Conservation (phyloP, 805 yeast species). For the Candida loeiensis region DNA sequence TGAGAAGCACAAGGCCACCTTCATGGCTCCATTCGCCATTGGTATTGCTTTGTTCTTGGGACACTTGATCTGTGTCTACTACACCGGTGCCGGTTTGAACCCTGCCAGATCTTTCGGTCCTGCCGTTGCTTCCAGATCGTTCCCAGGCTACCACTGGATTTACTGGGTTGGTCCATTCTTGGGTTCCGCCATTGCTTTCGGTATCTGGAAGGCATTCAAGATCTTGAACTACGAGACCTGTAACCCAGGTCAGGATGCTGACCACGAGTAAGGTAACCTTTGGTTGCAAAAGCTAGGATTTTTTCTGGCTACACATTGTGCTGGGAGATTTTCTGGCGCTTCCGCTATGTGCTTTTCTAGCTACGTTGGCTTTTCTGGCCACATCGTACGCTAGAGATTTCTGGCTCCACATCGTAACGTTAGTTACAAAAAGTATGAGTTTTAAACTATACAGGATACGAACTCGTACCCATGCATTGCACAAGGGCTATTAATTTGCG, state of each 20-base stretch:
- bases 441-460: too few species aligned
- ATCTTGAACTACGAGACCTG: conserved; percentile 63
- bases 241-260: conserved; percentile 69
- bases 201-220: conserved; percentile 65
- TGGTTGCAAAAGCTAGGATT: not conserved
- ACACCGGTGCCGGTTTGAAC: conserved; percentile 89
- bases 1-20: conserved; percentile 72
- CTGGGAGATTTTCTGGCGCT: too few species aligned
- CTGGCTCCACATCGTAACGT: too few species aligned
- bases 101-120: conserved; percentile 92
- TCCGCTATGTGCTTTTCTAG: too few species aligned
- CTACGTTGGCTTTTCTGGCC: too few species aligned
- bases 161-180: conserved; percentile 87
- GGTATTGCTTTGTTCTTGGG: conserved; percentile 80
- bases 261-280: conserved; percentile 22
- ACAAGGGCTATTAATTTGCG: too few species aligned
- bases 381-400: too few species aligned
- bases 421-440: too few species aligned
- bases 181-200: conserved; percentile 65
- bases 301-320: too few species aligned
- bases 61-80: conserved; percentile 75
- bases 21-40: conserved; percentile 77
- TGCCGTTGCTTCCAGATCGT: conserved; percentile 62
- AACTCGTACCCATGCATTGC: too few species aligned
- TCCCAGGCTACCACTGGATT: conserved; percentile 87